phyloP scores from a whole-genome alignment of 2,329 filamentous ascomycete species.

The Diaporthe ilicicola region DNA sequence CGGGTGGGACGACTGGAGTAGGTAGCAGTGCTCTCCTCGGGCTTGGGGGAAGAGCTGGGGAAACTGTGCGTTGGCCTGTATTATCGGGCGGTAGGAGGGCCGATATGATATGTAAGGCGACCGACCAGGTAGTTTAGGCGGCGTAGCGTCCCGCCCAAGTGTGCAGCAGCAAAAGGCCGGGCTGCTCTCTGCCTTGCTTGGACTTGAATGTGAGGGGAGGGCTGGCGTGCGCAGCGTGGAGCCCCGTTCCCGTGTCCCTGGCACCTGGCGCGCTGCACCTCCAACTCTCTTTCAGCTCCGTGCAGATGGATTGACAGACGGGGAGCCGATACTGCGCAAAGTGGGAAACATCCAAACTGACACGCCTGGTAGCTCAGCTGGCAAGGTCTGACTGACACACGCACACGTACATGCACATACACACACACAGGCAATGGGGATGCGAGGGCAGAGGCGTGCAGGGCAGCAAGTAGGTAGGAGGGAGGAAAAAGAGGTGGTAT shows the following conservation, averaged over 20 bases:
- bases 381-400: conserved; percentile 1
- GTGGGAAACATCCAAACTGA: conserved; percentile 21
- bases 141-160: conserved; percentile 15
- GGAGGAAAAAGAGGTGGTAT: not conserved
- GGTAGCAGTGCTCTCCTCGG: conserved; percentile 11
- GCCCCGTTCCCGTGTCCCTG: conserved; percentile 19
- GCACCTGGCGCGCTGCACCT: conserved; percentile 26
- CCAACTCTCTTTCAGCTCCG: conserved; percentile 23
- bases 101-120: not conserved
- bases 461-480: not conserved
- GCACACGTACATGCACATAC: not conserved
- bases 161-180: not conserved
- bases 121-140: conserved; percentile 1
- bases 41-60: conserved; percentile 2
- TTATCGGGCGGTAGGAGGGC: not conserved
- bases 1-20: conserved; percentile 16
- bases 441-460: conserved; percentile 14
- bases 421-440: conserved; percentile 1
- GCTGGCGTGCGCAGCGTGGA: conserved; percentile 22
- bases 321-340: conserved; percentile 25
- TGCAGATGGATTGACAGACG: conserved; percentile 18
- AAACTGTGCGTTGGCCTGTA: not conserved
- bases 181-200: not conserved
- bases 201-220: not conserved
- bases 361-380: not conserved